Conservation (phyloP, 345 rosid species). For the Mangifera indica region DNA sequence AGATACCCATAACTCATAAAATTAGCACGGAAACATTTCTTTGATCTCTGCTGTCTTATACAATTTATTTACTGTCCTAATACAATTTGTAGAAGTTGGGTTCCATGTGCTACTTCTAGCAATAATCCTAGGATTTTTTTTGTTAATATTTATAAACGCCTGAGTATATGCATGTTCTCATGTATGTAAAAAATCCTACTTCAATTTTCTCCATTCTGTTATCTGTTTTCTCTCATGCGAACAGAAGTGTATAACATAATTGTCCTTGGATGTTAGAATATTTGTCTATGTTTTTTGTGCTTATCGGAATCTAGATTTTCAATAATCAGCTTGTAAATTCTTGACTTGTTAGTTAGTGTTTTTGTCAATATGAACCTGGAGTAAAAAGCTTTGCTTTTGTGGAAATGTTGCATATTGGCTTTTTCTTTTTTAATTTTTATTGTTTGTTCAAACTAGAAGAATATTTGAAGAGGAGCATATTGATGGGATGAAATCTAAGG, state of each 20-base stretch:
- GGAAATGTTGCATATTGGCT: no score
- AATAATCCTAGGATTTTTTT: background rate
- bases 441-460: no score
- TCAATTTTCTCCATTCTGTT: background rate
- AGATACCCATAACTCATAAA: background rate
- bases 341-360: background rate
- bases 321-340: background rate
- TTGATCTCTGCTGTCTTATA: background rate
- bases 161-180: background rate
- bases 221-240: background rate
- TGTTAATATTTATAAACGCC: background rate
- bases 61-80: background rate
- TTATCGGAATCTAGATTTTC: background rate
- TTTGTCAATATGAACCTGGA: constrained; percentile 3
- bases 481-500: no score
- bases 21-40: background rate
- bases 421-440: no score
- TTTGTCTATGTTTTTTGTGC: background rate
- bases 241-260: background rate
- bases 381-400: no score
- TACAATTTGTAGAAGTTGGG: background rate
- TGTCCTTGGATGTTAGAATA: background rate
- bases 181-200: background rate
- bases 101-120: background rate
- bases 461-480: no score